Base-by-base conservation (phyloP, 176 grass and related monocot species). In the Secale cereale region DNA sequence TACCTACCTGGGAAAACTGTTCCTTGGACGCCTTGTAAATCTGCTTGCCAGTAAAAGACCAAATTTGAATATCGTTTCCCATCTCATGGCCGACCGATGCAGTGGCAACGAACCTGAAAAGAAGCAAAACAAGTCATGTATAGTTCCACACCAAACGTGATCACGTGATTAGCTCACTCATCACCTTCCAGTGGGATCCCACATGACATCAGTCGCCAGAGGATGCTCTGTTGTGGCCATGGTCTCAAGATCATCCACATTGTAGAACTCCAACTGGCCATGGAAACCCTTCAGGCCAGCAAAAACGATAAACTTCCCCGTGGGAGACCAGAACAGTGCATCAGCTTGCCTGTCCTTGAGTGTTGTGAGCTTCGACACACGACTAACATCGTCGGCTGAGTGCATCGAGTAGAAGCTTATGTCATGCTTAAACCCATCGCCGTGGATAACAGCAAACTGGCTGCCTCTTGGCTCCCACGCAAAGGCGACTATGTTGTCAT, bases 171-270 rank as follows among this genome's bases (percentile, higher is more conserved):
- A 78, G 78, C 11, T 43, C 40, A 43, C 77, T 83, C 40, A 94
- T 83, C 40, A 94, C 92, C 95, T 87, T 76, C 95, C 92, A 71
- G 90, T 97, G 12, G 95, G 95, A 90, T 97, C 95, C 95, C 92
- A 94, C 68, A 90, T 89, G 28, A 97, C 91, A 62, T 94, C 90
- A 1, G 92, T 94, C 2, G 90, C 92, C 92, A 94, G 94, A 85
- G 94, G 93, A 92, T 97, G 95, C 85, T 94, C 95, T 23, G 85
- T 91, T 14, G 90, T 88, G 22, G 90, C 86, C 95, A 97, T 97
- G 4, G 95, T 97, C 79, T 94, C 95, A 5, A 94, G 85, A 63
- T 94, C 90, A 85, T 97, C 92, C 5, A 94, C 95, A 90, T 97
- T 93, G 87, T 85, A 97, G 62, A 97, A 97, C 65, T 97, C 92